These are phyloP conservation scores for Perilla frutescens DNA, from an alignment of 257 asterid genomes.

Conservation along the genomic window DNA sequence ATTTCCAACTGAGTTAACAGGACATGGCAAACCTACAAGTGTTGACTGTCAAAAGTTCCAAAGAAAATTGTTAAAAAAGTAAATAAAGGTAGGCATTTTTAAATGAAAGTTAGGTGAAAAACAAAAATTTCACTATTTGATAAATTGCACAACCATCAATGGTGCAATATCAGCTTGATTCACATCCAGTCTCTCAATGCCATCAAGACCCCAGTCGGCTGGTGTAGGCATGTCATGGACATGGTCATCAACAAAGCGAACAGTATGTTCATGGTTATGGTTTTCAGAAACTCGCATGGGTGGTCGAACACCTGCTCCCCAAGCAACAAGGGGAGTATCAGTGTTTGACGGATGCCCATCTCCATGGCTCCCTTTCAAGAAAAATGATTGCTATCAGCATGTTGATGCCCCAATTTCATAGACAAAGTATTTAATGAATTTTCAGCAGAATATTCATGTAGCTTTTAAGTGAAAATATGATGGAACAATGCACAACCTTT, in stretches of 20 bases:
- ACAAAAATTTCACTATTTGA: slow-evolving; percentile 22
- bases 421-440: slow-evolving; percentile 7
- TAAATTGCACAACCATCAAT: slow-evolving; percentile 71
- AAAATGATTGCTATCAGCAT: slow-evolving; percentile 34
- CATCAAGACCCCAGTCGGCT: slow-evolving; percentile 89
- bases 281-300: slow-evolving; percentile 56
- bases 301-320: slow-evolving; percentile 88
- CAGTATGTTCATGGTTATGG: slow-evolving; percentile 52
- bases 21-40: slow-evolving; percentile 91
- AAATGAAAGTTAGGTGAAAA: slow-evolving; percentile 22
- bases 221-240: slow-evolving; percentile 89
- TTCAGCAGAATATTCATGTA: slow-evolving; percentile 17
- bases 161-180: slow-evolving; percentile 99
- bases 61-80: slow-evolving; percentile 38
- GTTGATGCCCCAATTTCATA: slow-evolving; percentile 1
- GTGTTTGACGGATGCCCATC: slow-evolving; percentile 98
- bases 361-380: slow-evolving; percentile 88
- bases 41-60: slow-evolving; percentile 73
- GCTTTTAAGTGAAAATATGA: slow-evolving; percentile 21
- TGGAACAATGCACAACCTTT: slow-evolving; percentile 64
- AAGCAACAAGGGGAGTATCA: slow-evolving; percentile 96
- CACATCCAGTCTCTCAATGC: slow-evolving; percentile 86
- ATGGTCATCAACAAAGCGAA: slow-evolving; percentile 85
- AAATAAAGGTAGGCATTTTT: slow-evolving; percentile 10
- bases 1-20: slow-evolving; percentile 92